These are phyloP conservation scores for Erythrophleum fordii DNA, from an alignment of 306 rosid species.

Conservation along the genomic window DNA sequence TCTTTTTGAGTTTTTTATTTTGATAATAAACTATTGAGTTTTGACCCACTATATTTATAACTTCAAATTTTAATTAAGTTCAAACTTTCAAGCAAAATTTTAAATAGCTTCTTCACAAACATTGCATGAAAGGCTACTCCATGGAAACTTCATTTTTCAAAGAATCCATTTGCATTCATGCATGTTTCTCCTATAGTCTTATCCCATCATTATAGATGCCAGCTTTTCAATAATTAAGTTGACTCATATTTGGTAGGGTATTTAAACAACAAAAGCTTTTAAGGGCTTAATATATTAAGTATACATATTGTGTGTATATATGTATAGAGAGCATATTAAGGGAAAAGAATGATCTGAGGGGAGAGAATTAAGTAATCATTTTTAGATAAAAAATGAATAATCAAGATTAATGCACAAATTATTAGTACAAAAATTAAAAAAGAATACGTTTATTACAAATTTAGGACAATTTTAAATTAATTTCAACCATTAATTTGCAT, in stretches of 20 bases:
- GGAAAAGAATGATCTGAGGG: too few species aligned
- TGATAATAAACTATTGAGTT: neutral
- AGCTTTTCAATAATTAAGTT: slow-evolving; percentile 31
- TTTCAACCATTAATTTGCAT: too few species aligned
- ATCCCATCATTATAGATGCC: slow-evolving; percentile 36
- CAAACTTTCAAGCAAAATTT: neutral
- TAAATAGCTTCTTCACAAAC: neutral
- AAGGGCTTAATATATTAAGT: neutral
- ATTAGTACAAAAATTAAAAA: too few species aligned
- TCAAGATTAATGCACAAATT: too few species aligned
- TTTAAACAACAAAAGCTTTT: neutral
- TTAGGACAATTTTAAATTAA: too few species aligned
- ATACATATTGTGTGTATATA: neutral
- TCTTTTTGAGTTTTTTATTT: neutral
- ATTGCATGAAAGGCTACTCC: slow-evolving; percentile 2
- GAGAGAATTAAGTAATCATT: too few species aligned
- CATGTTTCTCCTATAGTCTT: slow-evolving; percentile 30
- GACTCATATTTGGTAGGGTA: slow-evolving; percentile 35
- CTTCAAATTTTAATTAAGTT: neutral
- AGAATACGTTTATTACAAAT: too few species aligned
- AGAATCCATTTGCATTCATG: slow-evolving; percentile 40
- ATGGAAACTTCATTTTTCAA: slow-evolving; percentile 28
- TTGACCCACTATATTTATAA: neutral
- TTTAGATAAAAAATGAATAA: too few species aligned
- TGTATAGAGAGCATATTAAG: too few species aligned